Conservation (phyloP, 2,329 filamentous ascomycete genomes). For the Fonsecaea monophora region DNA sequence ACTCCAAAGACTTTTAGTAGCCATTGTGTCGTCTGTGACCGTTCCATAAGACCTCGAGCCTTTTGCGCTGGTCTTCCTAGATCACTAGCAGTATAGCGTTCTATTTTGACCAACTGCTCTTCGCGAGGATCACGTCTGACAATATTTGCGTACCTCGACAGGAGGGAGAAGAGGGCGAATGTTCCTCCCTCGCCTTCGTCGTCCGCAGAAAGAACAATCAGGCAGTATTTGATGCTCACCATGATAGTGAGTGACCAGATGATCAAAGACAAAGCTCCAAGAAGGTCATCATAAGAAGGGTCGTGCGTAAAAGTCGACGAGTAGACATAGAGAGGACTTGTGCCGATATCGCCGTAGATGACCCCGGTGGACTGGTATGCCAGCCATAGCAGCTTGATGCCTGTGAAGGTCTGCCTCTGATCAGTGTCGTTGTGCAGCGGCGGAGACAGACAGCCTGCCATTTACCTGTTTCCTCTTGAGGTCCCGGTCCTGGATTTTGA, state of each 20-base stretch:
- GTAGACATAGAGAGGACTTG: slow-evolving; percentile 64
- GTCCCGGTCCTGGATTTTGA: slow-evolving; percentile 29
- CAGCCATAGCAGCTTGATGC: slow-evolving; percentile 46
- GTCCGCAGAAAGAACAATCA: slow-evolving; percentile 61
- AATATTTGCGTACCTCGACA: slow-evolving; percentile 61
- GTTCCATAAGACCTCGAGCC: slow-evolving; percentile 57
- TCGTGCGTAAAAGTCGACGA: slow-evolving; percentile 59
- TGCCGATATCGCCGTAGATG: slow-evolving; percentile 66
- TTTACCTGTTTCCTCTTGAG: slow-evolving; percentile 36
- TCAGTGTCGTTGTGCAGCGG: not conserved
- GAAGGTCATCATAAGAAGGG: slow-evolving; percentile 55
- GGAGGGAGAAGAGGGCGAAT: slow-evolving; percentile 61
- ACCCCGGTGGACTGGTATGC: slow-evolving; percentile 64
- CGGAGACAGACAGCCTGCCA: not conserved
- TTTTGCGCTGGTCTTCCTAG: slow-evolving; percentile 52
- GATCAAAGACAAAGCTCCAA: slow-evolving; percentile 62
- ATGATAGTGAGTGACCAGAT: slow-evolving; percentile 63
- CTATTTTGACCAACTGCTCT: slow-evolving; percentile 55
- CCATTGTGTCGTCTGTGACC: slow-evolving; percentile 53
- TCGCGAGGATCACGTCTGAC: slow-evolving; percentile 60
- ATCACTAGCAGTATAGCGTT: slow-evolving; percentile 55
- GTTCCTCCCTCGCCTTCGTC: slow-evolving; percentile 66
- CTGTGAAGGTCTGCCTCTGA: slow-evolving; percentile 41
- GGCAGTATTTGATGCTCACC: slow-evolving; percentile 65
- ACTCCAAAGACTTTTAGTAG: slow-evolving; percentile 61